Conservation (phyloP, 2,329 filamentous ascomycete genomes). For the Ophiostoma sp. region DNA sequence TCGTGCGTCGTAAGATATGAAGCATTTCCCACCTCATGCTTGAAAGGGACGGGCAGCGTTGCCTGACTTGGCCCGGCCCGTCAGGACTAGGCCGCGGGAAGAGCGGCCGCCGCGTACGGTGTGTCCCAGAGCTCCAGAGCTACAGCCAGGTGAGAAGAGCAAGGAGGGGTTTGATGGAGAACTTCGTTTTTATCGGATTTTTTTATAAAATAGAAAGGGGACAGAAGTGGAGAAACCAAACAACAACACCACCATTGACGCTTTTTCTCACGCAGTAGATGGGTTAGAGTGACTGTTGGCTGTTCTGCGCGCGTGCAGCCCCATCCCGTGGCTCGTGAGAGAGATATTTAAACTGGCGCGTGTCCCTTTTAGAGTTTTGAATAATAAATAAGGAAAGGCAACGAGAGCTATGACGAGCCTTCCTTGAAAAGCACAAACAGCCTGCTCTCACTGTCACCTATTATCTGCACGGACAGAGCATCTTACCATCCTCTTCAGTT, state of each 20-base stretch:
- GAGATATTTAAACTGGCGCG: neutral
- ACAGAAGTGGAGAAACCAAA: neutral
- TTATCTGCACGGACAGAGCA: neutral
- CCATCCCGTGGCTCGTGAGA: neutral
- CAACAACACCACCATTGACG: neutral
- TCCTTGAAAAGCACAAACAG: neutral
- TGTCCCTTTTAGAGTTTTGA: neutral
- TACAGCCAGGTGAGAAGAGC: neutral
- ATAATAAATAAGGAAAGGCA: neutral
- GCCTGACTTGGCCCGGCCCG: conserved; percentile 1
- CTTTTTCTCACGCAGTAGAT: neutral
- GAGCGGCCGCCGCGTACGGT: conserved; percentile 12
- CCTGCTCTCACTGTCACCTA: neutral
- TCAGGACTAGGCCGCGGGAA: neutral
- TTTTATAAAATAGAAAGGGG: neutral
- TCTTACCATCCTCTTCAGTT: neutral
- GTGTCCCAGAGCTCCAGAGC: neutral
- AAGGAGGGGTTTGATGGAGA: neutral
- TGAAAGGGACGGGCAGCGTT: neutral
- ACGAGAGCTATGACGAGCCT: neutral
- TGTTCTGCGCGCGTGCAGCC: neutral
- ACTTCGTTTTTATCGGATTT: too few relatives aligned
- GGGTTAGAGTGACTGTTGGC: neutral
- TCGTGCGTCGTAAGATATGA: neutral
- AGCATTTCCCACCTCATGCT: neutral